phyloP scores from a whole-genome alignment of 306 rosid genomes.

The Sesbania bispinosa region DNA sequence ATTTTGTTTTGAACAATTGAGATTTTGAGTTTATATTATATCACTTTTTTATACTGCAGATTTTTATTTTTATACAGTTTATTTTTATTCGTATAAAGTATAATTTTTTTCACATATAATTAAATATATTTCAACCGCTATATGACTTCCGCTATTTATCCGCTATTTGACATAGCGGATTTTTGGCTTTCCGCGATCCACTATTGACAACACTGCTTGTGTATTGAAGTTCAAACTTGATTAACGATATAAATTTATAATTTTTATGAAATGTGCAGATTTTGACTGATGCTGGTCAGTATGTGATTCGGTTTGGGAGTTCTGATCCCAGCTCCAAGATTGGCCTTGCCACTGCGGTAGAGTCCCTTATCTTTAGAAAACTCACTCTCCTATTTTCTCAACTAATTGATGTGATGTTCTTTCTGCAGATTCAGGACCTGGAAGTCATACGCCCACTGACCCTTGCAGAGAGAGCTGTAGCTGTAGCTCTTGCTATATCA shows the following conservation, averaged over 20 bases:
- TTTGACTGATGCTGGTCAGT: conserved; percentile 93
- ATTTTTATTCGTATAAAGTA: too few species aligned
- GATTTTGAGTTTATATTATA: too few species aligned
- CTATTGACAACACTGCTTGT: too few species aligned
- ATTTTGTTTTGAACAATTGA: too few species aligned
- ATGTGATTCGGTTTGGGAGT: conserved; percentile 89
- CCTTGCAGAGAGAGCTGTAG: conserved; percentile 80
- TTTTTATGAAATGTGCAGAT: conserved; percentile 48
- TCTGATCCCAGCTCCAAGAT: conserved; percentile 62
- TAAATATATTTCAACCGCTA: too few species aligned
- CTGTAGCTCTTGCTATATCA: conserved; percentile 91
- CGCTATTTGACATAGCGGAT: too few species aligned
- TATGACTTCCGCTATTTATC: too few species aligned
- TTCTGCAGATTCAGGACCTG: conserved; percentile 70
- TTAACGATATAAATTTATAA: not conserved
- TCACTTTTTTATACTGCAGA: too few species aligned
- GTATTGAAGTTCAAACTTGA: not conserved
- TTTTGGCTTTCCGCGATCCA: too few species aligned
- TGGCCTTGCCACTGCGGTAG: conserved; percentile 67
- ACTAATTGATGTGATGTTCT: conserved; percentile 3
- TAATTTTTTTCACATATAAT: too few species aligned
- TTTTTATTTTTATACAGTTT: too few species aligned
- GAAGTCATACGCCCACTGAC: conserved; percentile 67
- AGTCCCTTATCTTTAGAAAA: not conserved
- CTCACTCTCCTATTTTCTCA: not conserved